phyloP scores from a whole-genome alignment of 1,284 basidiomycete species.

The Puccinia hordei region DNA sequence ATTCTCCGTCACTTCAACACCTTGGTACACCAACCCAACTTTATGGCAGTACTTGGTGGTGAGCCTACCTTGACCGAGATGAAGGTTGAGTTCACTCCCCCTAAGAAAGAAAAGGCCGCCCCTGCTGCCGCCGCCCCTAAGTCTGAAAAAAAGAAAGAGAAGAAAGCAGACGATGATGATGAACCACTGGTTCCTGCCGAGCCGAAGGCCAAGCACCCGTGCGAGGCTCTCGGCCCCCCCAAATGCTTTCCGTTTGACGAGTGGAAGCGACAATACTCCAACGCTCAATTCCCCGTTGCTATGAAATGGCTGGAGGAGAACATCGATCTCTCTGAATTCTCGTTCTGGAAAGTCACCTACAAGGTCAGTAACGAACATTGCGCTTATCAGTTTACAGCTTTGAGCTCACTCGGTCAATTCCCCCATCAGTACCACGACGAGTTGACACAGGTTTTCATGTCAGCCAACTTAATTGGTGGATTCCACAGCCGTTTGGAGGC shows the following conservation, averaged over 20 bases:
- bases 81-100: slow-evolving; percentile 57
- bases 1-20: slow-evolving; percentile 57
- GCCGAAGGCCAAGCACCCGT: slow-evolving; percentile 59
- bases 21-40: slow-evolving; percentile 56
- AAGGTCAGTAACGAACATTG: slow-evolving; percentile 25
- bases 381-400: background rate
- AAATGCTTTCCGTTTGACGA: slow-evolving; percentile 57
- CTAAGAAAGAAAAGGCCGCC: slow-evolving; percentile 53
- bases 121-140: slow-evolving; percentile 55
- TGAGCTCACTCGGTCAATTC: background rate
- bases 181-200: slow-evolving; percentile 54
- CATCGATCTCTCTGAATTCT: slow-evolving; percentile 52
- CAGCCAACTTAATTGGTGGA: slow-evolving; percentile 57
- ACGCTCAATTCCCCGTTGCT: slow-evolving; percentile 59
- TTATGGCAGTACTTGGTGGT: slow-evolving; percentile 53
- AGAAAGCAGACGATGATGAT: slow-evolving; percentile 56
- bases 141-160: slow-evolving; percentile 53
- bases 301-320: slow-evolving; percentile 60
- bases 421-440: slow-evolving; percentile 52
- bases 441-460: slow-evolving; percentile 59
- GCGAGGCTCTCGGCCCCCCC: slow-evolving; percentile 55
- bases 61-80: slow-evolving; percentile 52
- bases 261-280: slow-evolving; percentile 60
- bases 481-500: slow-evolving; percentile 59
- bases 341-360: slow-evolving; percentile 46